These are phyloP conservation scores for Botrytis galanthina DNA, from an alignment of 2,329 filamentous ascomycete genomes.

Conservation along the genomic window DNA sequence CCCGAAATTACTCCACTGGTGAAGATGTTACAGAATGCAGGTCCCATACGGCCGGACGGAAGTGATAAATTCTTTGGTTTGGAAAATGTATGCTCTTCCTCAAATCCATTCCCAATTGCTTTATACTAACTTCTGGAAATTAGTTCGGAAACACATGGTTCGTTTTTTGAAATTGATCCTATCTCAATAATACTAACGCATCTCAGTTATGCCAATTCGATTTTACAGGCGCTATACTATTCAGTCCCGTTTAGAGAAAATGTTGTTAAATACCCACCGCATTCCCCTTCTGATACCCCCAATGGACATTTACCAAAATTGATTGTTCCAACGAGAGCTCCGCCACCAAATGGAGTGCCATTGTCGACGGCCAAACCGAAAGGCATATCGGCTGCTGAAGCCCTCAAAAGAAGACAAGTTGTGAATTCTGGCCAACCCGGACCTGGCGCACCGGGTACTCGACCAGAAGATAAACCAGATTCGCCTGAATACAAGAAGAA, in stretches of 20 bases:
- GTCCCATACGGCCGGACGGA: conserved; percentile 78
- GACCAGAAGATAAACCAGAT: conserved; percentile 90
- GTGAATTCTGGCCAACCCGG: conserved; percentile 54
- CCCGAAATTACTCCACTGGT: conserved; percentile 61
- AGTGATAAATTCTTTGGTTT: conserved; percentile 98
- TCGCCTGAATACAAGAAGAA: conserved; percentile 98
- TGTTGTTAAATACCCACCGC: conserved; percentile 84
- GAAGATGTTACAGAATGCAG: conserved; percentile 78
- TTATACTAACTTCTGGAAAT: conserved; percentile 31
- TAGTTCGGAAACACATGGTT: conserved; percentile 99
- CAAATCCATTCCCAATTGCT: background rate
- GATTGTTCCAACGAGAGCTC: conserved; percentile 56
- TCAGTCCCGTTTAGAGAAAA: conserved; percentile 91
- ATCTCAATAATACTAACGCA: conserved; percentile 32
- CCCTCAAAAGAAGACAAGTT: conserved; percentile 54
- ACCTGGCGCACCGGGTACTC: conserved; percentile 47
- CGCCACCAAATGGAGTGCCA: conserved; percentile 46
- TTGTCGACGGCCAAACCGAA: conserved; percentile 51
- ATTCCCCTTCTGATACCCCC: conserved; percentile 67
- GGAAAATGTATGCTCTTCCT: conserved; percentile 74
- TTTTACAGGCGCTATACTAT: conserved; percentile 95
- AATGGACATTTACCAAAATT: conserved; percentile 57
- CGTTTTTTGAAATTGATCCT: conserved; percentile 15
- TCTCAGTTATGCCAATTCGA: conserved; percentile 93
- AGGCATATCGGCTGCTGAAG: conserved; percentile 54